Percentiles rank a stretch among this genome's conserved stretches.
phyloP scores from a whole-genome alignment of 2,329 filamentous ascomycete genomes.

The Paraphoma chrysanthemicola region DNA sequence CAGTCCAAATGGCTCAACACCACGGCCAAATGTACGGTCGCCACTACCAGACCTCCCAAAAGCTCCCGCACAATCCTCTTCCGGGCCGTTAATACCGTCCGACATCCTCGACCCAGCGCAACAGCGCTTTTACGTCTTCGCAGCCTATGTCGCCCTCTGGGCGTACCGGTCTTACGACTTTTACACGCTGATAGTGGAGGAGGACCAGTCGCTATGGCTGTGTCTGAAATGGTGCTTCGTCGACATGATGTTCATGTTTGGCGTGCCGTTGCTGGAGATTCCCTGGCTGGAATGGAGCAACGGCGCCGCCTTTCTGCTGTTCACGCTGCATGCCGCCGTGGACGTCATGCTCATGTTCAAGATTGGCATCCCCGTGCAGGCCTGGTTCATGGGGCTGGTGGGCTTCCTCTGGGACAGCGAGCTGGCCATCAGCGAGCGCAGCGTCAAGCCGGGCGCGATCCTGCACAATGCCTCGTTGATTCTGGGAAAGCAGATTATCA shows the following conservation, averaged over 20 bases:
- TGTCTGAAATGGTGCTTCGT: constrained; percentile 94
- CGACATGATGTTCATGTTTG: constrained; percentile 86
- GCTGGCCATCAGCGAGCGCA: constrained; percentile 89
- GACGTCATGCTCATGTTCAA: constrained; percentile 94
- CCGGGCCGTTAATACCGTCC: constrained; percentile 77
- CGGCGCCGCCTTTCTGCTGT: constrained; percentile 72
- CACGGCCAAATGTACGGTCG: constrained; percentile 43
- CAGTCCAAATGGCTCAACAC: constrained; percentile 29
- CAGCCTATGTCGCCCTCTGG: constrained; percentile 77
- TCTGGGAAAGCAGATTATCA: constrained; percentile 94
- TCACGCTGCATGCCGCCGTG: constrained; percentile 72
- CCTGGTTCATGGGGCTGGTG: constrained; percentile 74
- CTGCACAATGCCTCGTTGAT: constrained; percentile 93
- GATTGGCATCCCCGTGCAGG: constrained; percentile 77
- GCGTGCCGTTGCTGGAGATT: constrained; percentile 85
- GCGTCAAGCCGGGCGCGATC: constrained; percentile 86
- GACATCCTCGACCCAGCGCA: constrained; percentile 86
- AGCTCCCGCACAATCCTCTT: constrained; percentile 22
- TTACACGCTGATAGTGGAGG: constrained; percentile 76
- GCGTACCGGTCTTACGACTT: constrained; percentile 91
- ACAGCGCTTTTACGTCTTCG: constrained; percentile 85
- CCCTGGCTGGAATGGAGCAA: constrained; percentile 95
- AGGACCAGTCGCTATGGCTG: constrained; percentile 84
- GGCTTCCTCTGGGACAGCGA: constrained; percentile 93
- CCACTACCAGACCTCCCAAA: constrained; percentile 43